Evolutionary conservation across 345 rosid species (phyloP), one percentile per base, ranked within the genome.

Genomic region (Eucalyptus regnans): DNA sequence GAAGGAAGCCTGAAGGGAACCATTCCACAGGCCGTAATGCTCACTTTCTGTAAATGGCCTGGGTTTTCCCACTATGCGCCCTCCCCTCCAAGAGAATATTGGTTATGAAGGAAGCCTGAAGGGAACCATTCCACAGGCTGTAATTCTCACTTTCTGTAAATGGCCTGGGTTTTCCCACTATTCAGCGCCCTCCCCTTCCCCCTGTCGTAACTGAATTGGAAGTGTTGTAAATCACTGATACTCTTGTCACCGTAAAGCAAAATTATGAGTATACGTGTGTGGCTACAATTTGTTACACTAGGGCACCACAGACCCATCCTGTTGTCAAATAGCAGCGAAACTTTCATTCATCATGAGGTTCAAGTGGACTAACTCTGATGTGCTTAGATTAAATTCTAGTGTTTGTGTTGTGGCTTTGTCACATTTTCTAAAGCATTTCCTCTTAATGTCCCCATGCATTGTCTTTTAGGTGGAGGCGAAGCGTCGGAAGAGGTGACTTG

Each of bases 401-500:
- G 83, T 76, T 41, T 76, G 29, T 20, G 14, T 10, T 37, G 23
- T 76, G 84, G 84, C 84, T 71, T 71, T 20, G 14, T 76, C 84
- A 76, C 84, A 20, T 41, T 41, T 76, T 76, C 84, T 76, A 22
- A 5, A 41, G 29, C 84, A 76, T 20, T 41, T 43, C 84, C 48
- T 76, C 29, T 76, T 41, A 41, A 41, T 76, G 49, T 31, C 41
- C 41, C 27, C 15, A 22, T 16, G 43, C 87, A 86, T 52, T 46
- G 62, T 51, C 41, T 22, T 51, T 51, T 90, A 96, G 98, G 96
- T 95, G 91, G 98, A 96, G 91, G 51, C 96, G 1, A 96, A 96
- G 90, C 96, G 98, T 50, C 91, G 96, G 62, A 96, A 95, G 92
- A 93, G 95, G 91, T 94, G 92, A 95, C 89, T 12, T 41, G 84